Base-by-base conservation (phyloP, 768 basidiomycete species). In the Suillus lakei region DNA sequence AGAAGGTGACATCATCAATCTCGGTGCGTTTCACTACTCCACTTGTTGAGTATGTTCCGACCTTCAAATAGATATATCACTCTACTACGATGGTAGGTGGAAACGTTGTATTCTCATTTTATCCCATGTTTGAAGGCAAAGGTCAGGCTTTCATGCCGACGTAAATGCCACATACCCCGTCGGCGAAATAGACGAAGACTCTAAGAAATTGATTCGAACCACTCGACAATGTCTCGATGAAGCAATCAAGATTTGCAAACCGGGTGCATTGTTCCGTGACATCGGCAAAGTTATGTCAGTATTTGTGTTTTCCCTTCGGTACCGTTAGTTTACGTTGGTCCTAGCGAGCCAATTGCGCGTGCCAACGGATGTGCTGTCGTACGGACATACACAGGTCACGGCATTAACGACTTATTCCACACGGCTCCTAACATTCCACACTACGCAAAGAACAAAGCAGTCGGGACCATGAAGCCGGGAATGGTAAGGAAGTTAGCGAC, bases 1-100 rank as follows among this genome's bases (percentile, higher is more conserved):
- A 71, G 94, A 98, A 69, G 98, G 98, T 21, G 98, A 99, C 79
- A 99, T 99, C 69, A 82, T 99, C 75, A 99, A 99, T 78, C 88
- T 99, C 61, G 96, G 93, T 91, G 67, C 65, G 82, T 74, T 63
- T 61, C 46, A 65, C 41, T 48, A 61, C 43, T 2, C 60, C 50
- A 51, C 43, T 64, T 44, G 41, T 65, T 64, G 53, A 58, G 62
- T 64, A 54, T 43, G 67, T 67, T 58, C 72, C 74, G 60, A 73
- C 64, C 36, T 60, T 30, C 28, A 43, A 30, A 21, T 68, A 94
- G 95, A 97, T 73, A 85, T 97, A 43, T 84, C 91, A 2, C 76
- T 95, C 12, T 97, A 89, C 77, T 86, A 92, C 71, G 84, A 92
- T 48, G 95, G 95, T 88, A 66, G 61, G 72, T 73, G 32, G 18